These are phyloP conservation scores for Tricholoma sp. DNA, from an alignment of 768 basidiomycete species.

Conservation along the genomic window DNA sequence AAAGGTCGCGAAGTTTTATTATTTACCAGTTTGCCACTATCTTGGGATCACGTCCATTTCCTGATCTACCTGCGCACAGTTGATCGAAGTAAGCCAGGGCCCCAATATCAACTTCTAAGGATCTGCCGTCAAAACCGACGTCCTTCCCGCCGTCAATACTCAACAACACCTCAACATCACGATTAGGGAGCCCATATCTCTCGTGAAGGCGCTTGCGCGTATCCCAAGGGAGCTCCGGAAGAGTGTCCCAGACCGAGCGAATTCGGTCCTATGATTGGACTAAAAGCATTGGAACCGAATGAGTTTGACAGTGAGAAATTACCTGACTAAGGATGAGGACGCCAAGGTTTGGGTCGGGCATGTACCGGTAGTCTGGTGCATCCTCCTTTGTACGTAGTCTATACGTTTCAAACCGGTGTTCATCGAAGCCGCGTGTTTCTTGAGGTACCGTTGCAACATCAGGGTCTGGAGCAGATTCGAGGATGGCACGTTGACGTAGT, in stretches of 20 bases:
- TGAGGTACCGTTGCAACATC: constrained; percentile 49
- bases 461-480: constrained; percentile 29
- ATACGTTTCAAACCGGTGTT: constrained; percentile 75
- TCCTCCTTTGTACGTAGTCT: constrained; percentile 86
- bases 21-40: constrained; percentile 80
- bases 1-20: not conserved
- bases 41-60: constrained; percentile 52
- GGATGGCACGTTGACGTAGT: constrained; percentile 64
- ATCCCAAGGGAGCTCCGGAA: constrained; percentile 76
- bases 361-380: constrained; percentile 93
- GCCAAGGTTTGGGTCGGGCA: constrained; percentile 95
- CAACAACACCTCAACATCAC: constrained; percentile 75
- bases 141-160: constrained; percentile 62
- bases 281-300: not conserved
- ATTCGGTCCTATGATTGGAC: constrained; percentile 55
- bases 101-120: constrained; percentile 23
- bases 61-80: constrained; percentile 39
- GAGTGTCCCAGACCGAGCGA: constrained; percentile 36
- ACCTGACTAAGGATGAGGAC: constrained; percentile 57
- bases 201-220: constrained; percentile 53
- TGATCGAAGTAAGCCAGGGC: constrained; percentile 79
- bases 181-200: constrained; percentile 42
- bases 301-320: not conserved
- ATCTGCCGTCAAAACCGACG: constrained; percentile 56
- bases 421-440: constrained; percentile 91